Evolutionary conservation across 2,329 filamentous ascomycete species (phyloP), one percentile per base, ranked within the genome.

Genomic region (Nemania abortiva): DNA sequence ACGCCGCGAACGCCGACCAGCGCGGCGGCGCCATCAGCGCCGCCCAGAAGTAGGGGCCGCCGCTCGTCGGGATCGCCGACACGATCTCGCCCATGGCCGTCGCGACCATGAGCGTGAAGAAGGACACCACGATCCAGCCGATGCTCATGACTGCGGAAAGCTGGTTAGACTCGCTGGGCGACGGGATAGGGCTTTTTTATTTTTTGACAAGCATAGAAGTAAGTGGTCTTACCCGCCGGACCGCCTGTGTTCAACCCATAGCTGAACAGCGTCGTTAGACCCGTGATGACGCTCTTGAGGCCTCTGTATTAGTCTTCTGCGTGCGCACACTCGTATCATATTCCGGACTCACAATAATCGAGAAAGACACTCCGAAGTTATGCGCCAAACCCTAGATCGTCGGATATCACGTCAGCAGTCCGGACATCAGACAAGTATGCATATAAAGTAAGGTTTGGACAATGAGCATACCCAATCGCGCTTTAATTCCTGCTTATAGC

Each of bases 331-430:
- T 15, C 0, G 37, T 49, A 10, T 29, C 2, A 18, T 10, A 49
- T 47, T 13, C 27, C 45, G 47, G 10, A 69, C 84, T 70, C 74
- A 87, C 85, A 75, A 89, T 89, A 72, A 89, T 89, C 6, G 86
- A 88, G 75, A 89, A 89, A 0, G 86, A 89, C 6, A 89, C 86
- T 31, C 87, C 87, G 79, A 89, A 89, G 74, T 89, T 89, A 73
- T 89, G 87, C 60, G 85, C 79, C 68, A 89, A 73, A 4, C 85
- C 84, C 71, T 73, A 11, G 18, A 34, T 31, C 4, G 4, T 37
- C 7, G 2, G 6, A 53, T 27, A 55, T 37, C 7, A 4, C 13
- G 29, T 69, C 34, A 65, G 56, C 31, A 49, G 3, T 27, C 18
- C 6, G 15, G 27, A 24, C 24, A 31, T 24, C 39, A 50, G 7